These are phyloP conservation scores for Ophiocordyceps australis DNA, from an alignment of 2,329 filamentous ascomycete genomes.

Conservation along the genomic window DNA sequence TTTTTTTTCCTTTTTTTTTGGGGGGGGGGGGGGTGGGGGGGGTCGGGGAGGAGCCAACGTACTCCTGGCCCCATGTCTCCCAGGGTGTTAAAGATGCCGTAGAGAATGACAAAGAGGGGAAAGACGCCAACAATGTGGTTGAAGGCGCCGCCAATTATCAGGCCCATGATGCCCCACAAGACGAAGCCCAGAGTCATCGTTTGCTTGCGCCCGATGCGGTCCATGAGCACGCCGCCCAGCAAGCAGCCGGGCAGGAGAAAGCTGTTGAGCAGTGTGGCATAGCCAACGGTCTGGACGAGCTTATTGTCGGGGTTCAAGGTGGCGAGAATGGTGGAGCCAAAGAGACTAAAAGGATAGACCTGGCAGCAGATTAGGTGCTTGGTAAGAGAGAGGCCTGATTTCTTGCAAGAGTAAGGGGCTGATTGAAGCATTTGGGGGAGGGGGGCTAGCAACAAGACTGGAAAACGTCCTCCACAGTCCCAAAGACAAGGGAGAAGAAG, in stretches of 20 bases:
- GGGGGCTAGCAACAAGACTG: too few relatives aligned
- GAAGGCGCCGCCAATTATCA: slow-evolving; percentile 29
- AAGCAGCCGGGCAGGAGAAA: slow-evolving; percentile 9
- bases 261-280: slow-evolving; percentile 7
- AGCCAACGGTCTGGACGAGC: slow-evolving; percentile 7
- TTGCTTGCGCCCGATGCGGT: slow-evolving; percentile 16
- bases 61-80: slow-evolving; percentile 16
- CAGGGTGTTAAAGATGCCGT: slow-evolving; percentile 24
- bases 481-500: too few relatives aligned
- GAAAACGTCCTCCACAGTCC: too few relatives aligned
- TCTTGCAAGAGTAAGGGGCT: too few relatives aligned
- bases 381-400: too few relatives aligned
- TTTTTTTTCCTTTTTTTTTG: too few relatives aligned
- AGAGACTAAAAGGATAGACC: slow-evolving; percentile 9
- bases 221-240: slow-evolving; percentile 19
- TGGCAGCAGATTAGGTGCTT: too few relatives aligned
- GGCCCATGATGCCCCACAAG: slow-evolving; percentile 18
- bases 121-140: slow-evolving; percentile 23
- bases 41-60: too few relatives aligned
- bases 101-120: slow-evolving; percentile 30
- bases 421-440: too few relatives aligned
- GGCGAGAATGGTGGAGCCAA: slow-evolving; percentile 7
- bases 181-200: slow-evolving; percentile 8
- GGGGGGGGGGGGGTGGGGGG: too few relatives aligned
- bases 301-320: slow-evolving; percentile 6